Percentiles rank a stretch among this genome's conserved stretches.
These are phyloP conservation scores for Pythium coloratum DNA, from an alignment of 352 stramenopile genomes.

Conservation along the genomic window DNA sequence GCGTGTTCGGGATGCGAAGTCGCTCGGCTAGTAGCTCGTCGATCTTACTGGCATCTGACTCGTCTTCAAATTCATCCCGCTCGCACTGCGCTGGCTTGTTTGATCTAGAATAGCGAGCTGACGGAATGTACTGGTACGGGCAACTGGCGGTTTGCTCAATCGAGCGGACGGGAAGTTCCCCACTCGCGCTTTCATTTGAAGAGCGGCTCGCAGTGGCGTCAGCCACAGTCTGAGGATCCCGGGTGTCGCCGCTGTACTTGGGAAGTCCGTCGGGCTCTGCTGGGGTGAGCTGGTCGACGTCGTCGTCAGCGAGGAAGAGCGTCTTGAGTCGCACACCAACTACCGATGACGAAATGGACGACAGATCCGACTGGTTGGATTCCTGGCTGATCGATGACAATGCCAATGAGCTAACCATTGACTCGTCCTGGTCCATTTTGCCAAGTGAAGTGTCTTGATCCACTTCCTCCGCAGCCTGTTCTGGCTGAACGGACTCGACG, in stretches of 20 bases:
- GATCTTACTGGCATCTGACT: conserved; percentile 18
- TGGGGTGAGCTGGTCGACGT: background rate
- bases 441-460: background rate
- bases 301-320: conserved; percentile 3
- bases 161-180: background rate
- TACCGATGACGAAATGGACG: conserved; percentile 65
- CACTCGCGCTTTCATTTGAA: background rate
- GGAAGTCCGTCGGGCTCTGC: background rate
- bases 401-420: conserved; percentile 47
- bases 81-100: conserved; percentile 17
- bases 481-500: background rate
- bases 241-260: background rate
- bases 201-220: background rate
- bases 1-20: conserved; percentile 22
- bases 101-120: background rate
- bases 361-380: conserved; percentile 49
- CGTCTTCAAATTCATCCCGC: conserved; percentile 28
- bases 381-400: conserved; percentile 64
- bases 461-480: background rate
- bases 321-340: conserved; percentile 24
- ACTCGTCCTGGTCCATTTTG: conserved; percentile 13
- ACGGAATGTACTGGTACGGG: conserved; percentile 8
- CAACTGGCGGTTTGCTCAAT: background rate
- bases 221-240: background rate
- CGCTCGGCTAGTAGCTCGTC: conserved; percentile 15